phyloP scores from a whole-genome alignment of 345 rosid genomes.

The Populus davidiana region DNA sequence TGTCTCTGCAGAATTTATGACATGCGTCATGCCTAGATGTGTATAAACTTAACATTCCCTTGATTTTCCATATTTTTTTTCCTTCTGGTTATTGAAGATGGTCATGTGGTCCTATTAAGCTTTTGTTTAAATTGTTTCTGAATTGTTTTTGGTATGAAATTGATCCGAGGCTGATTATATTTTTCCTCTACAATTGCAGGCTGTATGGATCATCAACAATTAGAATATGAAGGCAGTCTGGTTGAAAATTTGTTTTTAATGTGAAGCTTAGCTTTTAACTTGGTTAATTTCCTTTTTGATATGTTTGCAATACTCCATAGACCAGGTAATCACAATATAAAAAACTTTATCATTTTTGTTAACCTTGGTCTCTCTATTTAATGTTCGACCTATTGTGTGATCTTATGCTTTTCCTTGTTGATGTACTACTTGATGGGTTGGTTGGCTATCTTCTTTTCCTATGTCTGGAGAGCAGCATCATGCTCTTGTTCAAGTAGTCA shows the following conservation, averaged over 20 bases:
- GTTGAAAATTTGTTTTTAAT: background rate
- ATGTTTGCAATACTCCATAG: background rate
- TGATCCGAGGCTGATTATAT: background rate
- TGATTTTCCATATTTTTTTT: background rate
- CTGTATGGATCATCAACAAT: background rate
- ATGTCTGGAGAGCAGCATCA: too few relatives aligned
- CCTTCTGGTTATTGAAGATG: background rate
- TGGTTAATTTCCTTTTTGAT: background rate
- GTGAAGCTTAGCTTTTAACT: constrained; percentile 10
- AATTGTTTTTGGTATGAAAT: background rate
- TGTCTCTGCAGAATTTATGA: background rate
- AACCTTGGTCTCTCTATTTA: too few relatives aligned
- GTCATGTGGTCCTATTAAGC: background rate
- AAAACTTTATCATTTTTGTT: background rate
- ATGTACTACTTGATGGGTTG: too few relatives aligned
- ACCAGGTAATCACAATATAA: background rate
- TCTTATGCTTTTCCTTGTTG: too few relatives aligned
- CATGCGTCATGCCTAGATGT: background rate
- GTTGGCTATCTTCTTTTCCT: too few relatives aligned
- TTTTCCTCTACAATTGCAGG: constrained; percentile 3
- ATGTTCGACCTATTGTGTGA: too few relatives aligned
- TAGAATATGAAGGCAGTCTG: background rate
- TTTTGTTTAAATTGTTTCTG: background rate
- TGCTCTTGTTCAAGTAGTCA: too few relatives aligned
- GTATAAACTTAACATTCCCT: background rate